Conservation (phyloP, 78 protist species). For the Dictyostelium firmibasis region DNA sequence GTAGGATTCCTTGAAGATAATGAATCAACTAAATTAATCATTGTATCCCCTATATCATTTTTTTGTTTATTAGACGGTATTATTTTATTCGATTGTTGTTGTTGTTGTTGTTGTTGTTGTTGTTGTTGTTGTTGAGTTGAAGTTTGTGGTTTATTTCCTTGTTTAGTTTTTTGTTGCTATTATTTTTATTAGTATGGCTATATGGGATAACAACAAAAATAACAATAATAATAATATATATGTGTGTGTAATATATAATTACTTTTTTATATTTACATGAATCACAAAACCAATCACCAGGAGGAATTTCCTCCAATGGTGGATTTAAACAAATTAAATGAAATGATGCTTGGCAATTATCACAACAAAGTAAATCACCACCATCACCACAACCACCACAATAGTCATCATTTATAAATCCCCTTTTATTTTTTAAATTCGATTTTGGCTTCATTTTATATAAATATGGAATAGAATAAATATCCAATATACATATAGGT, state of each 20-base stretch:
- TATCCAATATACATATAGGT: too few relatives aligned
- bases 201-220: neutral
- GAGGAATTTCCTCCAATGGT: constrained; percentile 17
- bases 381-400: constrained; percentile 65
- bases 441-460: neutral
- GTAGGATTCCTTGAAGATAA: constrained; percentile 30
- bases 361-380: constrained; percentile 77
- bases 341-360: constrained; percentile 49
- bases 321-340: constrained; percentile 73
- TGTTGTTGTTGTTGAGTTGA: neutral
- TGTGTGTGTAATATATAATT: too few relatives aligned
- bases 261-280: constrained; percentile 22
- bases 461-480: too few relatives aligned
- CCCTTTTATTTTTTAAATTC: constrained; percentile 3
- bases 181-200: neutral
- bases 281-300: constrained; percentile 74
- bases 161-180: neutral
- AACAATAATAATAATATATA: neutral
- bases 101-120: neutral
- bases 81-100: neutral
- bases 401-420: constrained; percentile 56
- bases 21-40: neutral
- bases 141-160: neutral
- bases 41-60: too few relatives aligned
- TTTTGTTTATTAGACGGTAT: neutral